Base-by-base conservation (phyloP, 2,329 filamentous ascomycete species). In the Exophiala viscosa region DNA sequence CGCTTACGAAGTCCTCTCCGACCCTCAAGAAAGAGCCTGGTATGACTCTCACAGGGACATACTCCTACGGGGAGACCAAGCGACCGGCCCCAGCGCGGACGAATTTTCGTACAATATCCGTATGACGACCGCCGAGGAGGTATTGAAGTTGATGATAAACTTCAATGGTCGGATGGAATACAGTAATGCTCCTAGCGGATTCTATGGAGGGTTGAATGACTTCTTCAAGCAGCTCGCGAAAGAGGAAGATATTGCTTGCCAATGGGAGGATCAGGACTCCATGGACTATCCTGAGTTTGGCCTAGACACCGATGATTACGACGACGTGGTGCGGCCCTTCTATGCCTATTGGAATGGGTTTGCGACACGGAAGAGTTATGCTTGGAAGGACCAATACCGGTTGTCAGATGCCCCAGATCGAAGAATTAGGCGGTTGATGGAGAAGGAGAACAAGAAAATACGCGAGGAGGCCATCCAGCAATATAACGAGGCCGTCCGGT, bases 1-100 rank as follows among this genome's bases (percentile, higher is more conserved):
- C 33, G 93, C 93, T 42, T 95, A 99, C 68, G 90, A 97, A 69
- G 83, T 99, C n/a, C 81, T 99, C 1, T 95, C 91, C 1, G 93
- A 99, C 68, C 85, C 90, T 9, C 92, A 99, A 68, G 93, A 99
- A 69, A 84, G 93, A 62, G 87, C 91, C 31, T 99, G 93, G 93
- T 99, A 99, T 73, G 92, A 99, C 71, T 90, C 90, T 2, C 93
- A 99, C 67, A 86, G 90, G 55, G 85, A 90, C 62, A 84, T 87
- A 45, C 95, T 97, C 57, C 74, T 97, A 57, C 80, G 81, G 28
- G 86, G 85, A 35, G 78, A 81, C 52, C 81, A 69, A 40, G 64
- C 61, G 8, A 64, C 65, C 8, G 64, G 66, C 60, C 70, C 67
- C 34, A 73, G 70, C 15, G 70, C 73, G 42, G 77, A 76, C 33